Evolutionary conservation across 768 basidiomycete genomes (phyloP).

Genomic region (Rubroboletus pulcherrimus): DNA sequence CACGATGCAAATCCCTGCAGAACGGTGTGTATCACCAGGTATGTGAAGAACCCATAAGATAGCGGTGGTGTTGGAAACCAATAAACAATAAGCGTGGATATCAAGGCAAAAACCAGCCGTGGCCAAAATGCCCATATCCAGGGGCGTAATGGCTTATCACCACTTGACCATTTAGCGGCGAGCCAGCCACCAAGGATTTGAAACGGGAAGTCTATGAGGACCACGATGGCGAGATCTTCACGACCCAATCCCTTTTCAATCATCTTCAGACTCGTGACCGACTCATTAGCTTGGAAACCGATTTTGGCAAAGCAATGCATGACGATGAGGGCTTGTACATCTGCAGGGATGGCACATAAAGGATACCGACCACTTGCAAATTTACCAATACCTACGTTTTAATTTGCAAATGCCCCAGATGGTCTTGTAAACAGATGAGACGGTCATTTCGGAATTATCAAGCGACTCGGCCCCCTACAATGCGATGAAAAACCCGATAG

Average conservation of each 20-base stretch:
- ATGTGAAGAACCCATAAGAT: constrained; percentile 69
- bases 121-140: constrained; percentile 95
- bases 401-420: constrained; percentile 94
- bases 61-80: constrained; percentile 81
- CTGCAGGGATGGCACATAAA: constrained; percentile 38
- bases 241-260: constrained; percentile 95
- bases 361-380: background rate
- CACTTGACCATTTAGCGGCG: constrained; percentile 86
- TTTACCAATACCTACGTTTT: constrained; percentile 54
- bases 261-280: constrained; percentile 86
- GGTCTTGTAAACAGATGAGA: constrained; percentile 84
- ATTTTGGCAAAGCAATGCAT: constrained; percentile 91
- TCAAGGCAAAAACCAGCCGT: constrained; percentile 65
- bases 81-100: constrained; percentile 75
- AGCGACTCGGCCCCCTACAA: constrained; percentile 68
- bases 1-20: constrained; percentile 82
- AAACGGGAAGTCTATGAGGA: constrained; percentile 96
- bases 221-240: constrained; percentile 93
- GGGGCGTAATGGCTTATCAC: constrained; percentile 72
- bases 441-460: constrained; percentile 83
- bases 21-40: constrained; percentile 80
- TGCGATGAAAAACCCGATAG: background rate
- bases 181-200: constrained; percentile 94
- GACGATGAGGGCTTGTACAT: constrained; percentile 82
- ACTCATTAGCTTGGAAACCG: constrained; percentile 92